Conservation (phyloP, 768 basidiomycete genomes). For the Tylopilus intermedius region DNA sequence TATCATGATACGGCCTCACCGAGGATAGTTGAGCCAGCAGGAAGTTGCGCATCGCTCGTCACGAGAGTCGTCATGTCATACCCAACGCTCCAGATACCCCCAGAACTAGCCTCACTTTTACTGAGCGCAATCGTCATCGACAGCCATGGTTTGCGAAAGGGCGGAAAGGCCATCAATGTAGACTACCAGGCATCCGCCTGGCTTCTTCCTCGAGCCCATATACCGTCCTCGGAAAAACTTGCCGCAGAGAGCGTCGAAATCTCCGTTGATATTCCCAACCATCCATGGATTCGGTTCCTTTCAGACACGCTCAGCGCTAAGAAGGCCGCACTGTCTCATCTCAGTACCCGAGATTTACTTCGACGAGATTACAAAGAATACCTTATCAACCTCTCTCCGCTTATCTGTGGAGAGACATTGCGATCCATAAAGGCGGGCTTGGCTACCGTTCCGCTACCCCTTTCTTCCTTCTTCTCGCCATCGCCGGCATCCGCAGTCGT, state of each 20-base stretch:
- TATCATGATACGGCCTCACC: constrained; percentile 60
- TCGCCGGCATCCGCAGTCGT: constrained; percentile 11
- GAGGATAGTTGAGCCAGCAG: constrained; percentile 62
- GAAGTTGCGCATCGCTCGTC: constrained; percentile 75
- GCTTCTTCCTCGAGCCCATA: constrained; percentile 57
- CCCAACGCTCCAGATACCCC: constrained; percentile 33
- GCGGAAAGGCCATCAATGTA: constrained; percentile 66
- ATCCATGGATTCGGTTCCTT: constrained; percentile 45
- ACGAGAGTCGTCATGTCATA: constrained; percentile 32
- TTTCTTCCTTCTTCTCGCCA: constrained; percentile 41
- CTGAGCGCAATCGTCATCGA: constrained; percentile 82
- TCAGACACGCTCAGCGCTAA: constrained; percentile 40
- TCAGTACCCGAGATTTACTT: constrained; percentile 72
- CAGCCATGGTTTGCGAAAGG: constrained; percentile 70
- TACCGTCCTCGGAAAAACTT: constrained; percentile 22
- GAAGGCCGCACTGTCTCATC: constrained; percentile 65
- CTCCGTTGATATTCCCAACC: constrained; percentile 33
- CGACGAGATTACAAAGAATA: constrained; percentile 97
- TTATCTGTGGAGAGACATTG: constrained; percentile 19
- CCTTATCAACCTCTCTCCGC: constrained; percentile 37
- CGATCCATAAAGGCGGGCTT: constrained; percentile 62
- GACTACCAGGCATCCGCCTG: constrained; percentile 64
- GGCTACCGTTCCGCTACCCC: constrained; percentile 71
- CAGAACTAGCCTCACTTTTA: constrained; percentile 72
- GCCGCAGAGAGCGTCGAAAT: neutral